Evolutionary conservation across 345 rosid genomes (phyloP).

Genomic region (Rhizophora mangle): DNA sequence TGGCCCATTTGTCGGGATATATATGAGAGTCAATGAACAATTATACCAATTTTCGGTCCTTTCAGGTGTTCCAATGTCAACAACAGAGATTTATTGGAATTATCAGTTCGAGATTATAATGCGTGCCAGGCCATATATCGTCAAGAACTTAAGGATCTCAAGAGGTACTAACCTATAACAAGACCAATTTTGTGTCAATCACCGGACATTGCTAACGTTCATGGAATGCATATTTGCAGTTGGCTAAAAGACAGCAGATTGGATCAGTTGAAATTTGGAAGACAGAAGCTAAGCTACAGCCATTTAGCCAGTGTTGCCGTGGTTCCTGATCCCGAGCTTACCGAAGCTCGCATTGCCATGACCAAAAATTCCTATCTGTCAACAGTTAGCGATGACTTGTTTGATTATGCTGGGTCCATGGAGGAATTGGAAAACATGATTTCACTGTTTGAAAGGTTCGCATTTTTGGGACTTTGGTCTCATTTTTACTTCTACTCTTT

Average conservation of each 20-base stretch:
- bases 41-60: background rate
- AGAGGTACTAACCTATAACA: conserved; percentile 6
- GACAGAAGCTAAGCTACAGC: conserved; percentile 16
- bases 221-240: conserved; percentile 4
- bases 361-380: conserved; percentile 13
- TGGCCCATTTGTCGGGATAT: background rate
- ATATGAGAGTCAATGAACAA: background rate
- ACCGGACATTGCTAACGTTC: too few species aligned
- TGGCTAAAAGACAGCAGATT: conserved; percentile 17
- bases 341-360: conserved; percentile 16
- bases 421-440: conserved; percentile 19
- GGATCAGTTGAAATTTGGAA: conserved; percentile 16
- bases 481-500: background rate
- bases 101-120: conserved; percentile 18
- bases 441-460: conserved; percentile 16
- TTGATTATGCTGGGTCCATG: conserved; percentile 19
- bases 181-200: background rate
- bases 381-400: conserved; percentile 19
- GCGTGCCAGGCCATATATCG: conserved; percentile 11
- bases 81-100: conserved; percentile 3
- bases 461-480: background rate
- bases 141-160: conserved; percentile 11
- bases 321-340: conserved; percentile 5
- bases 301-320: conserved; percentile 12
- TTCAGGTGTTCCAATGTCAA: background rate